Conservation (phyloP, 495 filamentous ascomycete genomes). For the Tuber calosporum region DNA sequence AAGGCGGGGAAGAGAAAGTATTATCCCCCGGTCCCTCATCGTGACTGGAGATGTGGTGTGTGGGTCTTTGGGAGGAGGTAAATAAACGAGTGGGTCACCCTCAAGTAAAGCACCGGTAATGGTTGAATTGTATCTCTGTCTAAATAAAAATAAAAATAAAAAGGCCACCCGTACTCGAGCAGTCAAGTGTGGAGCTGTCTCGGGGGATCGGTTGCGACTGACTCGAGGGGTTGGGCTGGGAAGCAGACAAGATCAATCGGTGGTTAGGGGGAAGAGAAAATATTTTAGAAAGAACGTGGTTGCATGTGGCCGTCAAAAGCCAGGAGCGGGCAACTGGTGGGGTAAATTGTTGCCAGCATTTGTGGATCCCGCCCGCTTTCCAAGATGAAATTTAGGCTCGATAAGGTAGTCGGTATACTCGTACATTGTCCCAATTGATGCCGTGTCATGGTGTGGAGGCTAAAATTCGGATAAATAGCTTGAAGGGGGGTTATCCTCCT, state of each 20-base stretch:
- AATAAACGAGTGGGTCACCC: neutral
- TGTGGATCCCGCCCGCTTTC: neutral
- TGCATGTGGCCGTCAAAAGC: neutral
- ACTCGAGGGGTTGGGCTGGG: conserved; percentile 29
- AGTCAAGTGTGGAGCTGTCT: conserved; percentile 18
- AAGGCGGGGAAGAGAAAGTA: neutral
- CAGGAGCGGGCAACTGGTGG: neutral
- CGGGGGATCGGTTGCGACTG: conserved; percentile 27
- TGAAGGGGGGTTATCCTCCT: neutral
- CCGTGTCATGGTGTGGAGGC: neutral
- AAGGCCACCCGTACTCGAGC: neutral
- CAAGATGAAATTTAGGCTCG: neutral
- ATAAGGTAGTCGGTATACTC: neutral
- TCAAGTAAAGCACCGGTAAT: neutral
- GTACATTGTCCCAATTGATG: neutral
- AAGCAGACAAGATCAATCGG: neutral
- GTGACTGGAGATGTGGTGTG: neutral
- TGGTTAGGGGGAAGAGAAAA: neutral
- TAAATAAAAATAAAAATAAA: too few relatives aligned
- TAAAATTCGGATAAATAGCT: neutral
- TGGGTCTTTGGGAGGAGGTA: neutral
- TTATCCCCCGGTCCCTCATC: neutral
- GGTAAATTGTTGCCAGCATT: neutral
- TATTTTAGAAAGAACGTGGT: neutral
- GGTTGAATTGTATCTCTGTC: neutral